phyloP scores from a whole-genome alignment of 2,329 filamentous ascomycete species.

The Alternaria incomplexa region DNA sequence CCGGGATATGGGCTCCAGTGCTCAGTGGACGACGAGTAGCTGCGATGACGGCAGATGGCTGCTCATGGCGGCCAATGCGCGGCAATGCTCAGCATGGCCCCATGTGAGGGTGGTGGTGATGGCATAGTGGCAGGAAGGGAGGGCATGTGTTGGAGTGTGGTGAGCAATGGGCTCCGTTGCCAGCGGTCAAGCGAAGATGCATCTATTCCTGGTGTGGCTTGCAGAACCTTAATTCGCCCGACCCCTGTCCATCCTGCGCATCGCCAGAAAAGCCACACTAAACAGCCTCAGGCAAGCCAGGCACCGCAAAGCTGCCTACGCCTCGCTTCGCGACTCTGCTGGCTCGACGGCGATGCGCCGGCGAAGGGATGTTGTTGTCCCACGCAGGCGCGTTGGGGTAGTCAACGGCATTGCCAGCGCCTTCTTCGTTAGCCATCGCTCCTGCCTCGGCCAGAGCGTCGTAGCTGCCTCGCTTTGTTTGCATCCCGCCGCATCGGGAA shows the following conservation, averaged over 20 bases:
- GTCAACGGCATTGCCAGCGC: slow-evolving; percentile 7
- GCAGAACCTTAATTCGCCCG: slow-evolving; percentile 43
- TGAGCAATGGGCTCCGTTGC: slow-evolving; percentile 33
- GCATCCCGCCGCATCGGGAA: slow-evolving; percentile 20
- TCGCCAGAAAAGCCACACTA: slow-evolving; percentile 37
- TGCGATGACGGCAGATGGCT: slow-evolving; percentile 28
- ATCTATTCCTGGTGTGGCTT: slow-evolving; percentile 50
- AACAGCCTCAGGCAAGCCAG: slow-evolving; percentile 27
- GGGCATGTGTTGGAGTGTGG: slow-evolving; percentile 36
- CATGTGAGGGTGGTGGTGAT: slow-evolving; percentile 22
- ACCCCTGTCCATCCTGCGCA: slow-evolving; percentile 39
- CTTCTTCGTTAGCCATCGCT: slow-evolving; percentile 21
- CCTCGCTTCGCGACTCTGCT: slow-evolving; percentile 1
- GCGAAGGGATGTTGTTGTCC: slow-evolving; percentile 26
- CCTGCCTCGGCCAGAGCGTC: slow-evolving; percentile 19
- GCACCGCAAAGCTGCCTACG: slow-evolving; percentile 25
- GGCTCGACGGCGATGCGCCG: slow-evolving; percentile 16
- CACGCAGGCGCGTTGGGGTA: slow-evolving; percentile 26
- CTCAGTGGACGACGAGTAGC: slow-evolving; percentile 23
- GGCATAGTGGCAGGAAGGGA: slow-evolving; percentile 32
- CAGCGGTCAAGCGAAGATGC: slow-evolving; percentile 32
- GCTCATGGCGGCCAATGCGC: slow-evolving; percentile 35
- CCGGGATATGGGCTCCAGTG: slow-evolving; percentile 21
- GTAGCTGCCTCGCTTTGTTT: slow-evolving; percentile 24
- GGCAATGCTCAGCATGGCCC: slow-evolving; percentile 31